phyloP scores from a whole-genome alignment of 2,329 filamentous ascomycete species.

The Penicillium freii region DNA sequence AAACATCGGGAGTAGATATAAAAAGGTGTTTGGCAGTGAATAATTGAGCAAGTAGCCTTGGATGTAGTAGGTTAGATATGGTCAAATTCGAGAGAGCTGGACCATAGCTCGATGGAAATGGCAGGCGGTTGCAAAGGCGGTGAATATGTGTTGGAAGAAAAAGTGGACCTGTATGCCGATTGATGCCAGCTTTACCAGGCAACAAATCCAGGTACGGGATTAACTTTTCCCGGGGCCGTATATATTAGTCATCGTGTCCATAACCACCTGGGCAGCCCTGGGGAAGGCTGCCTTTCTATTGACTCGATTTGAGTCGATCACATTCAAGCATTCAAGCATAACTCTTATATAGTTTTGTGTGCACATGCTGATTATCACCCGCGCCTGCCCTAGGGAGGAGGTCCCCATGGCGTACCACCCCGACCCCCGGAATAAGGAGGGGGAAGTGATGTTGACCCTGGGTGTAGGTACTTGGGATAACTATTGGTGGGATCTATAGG shows the following conservation, averaged over 20 bases:
- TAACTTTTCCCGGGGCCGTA: background rate
- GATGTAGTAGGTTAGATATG: background rate
- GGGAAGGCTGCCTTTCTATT: too few species aligned
- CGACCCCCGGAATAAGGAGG: too few species aligned
- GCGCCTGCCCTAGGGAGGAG: too few species aligned
- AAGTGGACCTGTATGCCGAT: background rate
- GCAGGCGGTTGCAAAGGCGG: conserved; percentile 20
- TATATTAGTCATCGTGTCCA: background rate
- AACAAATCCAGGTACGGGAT: background rate
- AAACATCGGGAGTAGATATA: conserved; percentile 25
- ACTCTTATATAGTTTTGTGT: too few species aligned
- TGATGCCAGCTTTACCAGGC: background rate
- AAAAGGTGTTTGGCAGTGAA: background rate
- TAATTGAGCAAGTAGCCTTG: background rate
- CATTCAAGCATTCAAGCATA: too few species aligned
- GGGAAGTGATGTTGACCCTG: too few species aligned
- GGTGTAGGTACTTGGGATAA: too few species aligned
- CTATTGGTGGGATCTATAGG: too few species aligned
- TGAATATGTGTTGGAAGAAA: conserved; percentile 1
- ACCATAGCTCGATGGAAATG: conserved; percentile 11
- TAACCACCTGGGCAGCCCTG: background rate
- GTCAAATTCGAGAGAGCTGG: background rate
- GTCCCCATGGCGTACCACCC: too few species aligned
- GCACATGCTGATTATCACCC: too few species aligned
- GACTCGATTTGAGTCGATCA: too few species aligned